Conservation (phyloP, 768 basidiomycete species). For the Leucogyrophana mollusca region DNA sequence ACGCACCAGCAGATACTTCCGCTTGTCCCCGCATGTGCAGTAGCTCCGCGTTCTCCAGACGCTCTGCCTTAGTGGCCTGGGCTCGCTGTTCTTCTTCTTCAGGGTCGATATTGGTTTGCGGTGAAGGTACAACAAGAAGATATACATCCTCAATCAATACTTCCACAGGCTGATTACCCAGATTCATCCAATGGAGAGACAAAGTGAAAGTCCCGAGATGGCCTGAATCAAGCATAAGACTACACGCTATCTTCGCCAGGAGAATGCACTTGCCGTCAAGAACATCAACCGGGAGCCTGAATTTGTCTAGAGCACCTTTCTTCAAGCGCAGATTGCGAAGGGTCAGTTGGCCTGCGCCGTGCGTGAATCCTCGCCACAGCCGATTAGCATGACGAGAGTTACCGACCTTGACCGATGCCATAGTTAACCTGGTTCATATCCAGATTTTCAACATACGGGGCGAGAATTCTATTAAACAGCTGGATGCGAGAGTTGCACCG, state of each 20-base stretch:
- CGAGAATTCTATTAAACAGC: conserved; percentile 89
- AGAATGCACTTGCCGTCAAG: conserved; percentile 62
- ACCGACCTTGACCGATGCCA: conserved; percentile 80
- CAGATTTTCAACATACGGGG: conserved; percentile 94
- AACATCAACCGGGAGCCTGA: conserved; percentile 93
- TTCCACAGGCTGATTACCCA: conserved; percentile 88
- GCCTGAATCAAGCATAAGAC: conserved; percentile 42
- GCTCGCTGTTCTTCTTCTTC: conserved; percentile 82
- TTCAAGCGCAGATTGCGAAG: conserved; percentile 84
- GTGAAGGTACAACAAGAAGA: conserved; percentile 84
- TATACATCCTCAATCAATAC: conserved; percentile 92
- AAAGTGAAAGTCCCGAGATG: conserved; percentile 85
- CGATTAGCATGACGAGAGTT: background rate
- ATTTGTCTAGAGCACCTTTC: conserved; percentile 92
- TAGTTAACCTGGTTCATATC: conserved; percentile 94
- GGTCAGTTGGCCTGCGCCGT: conserved; percentile 63
- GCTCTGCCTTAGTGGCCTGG: conserved; percentile 86
- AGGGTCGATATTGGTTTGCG: conserved; percentile 64
- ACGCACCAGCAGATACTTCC: conserved; percentile 47
- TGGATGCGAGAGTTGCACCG: conserved; percentile 15
- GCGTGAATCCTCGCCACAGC: conserved; percentile 8
- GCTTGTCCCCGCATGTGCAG: conserved; percentile 65
- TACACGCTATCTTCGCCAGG: background rate
- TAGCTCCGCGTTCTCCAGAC: conserved; percentile 84
- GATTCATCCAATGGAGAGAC: conserved; percentile 85